Evolutionary conservation across 805 yeast genomes (phyloP), one percentile per base, ranked within the genome.

Genomic region (Ogataea neopini): DNA sequence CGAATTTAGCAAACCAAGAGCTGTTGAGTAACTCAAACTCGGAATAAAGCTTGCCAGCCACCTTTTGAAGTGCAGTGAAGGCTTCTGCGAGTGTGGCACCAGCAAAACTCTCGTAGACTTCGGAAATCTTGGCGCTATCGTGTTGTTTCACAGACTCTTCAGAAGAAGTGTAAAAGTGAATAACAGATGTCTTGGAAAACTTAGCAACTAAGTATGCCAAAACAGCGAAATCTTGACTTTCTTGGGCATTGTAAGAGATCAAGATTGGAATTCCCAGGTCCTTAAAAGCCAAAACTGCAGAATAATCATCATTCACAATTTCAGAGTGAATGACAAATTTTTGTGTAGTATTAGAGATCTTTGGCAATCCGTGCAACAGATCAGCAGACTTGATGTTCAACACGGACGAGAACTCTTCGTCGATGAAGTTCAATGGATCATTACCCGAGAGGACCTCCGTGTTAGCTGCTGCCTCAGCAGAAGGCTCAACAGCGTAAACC

Each of bases 221-320:
- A 38, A 79, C 66, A 5, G 87, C 73, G 51, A 79, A 73, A 43
- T 75, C 75, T 38, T 72, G 66, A 8, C 84, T 72, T 51, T 84
- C 88, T 26, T 70, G 62, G 5, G 76, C 63, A 32, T 73, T 68
- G 58, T 79, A 82, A n/a, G 96, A 87, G 46, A 90, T 76, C 52
- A 91, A 65, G 19, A 85, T 72, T 6, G 81, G 76, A 56, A 74
- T 77, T 13, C 81, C 81, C 34, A 85, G 71, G 63, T 88, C 92
- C 61, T 91, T 82, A 56, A 86, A 72, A 6, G 88, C 77, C n/a
- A 92, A 72, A 22, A 88, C 77, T 13, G 79, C 70, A 22, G 86
- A 80, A 67, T 74, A 88, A 63, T 90, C 96, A 52, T 75, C 74
- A 45, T 73, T 64, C n/a, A 72, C 51, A 42, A 86, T 63, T 49